Evolutionary conservation across 176 grass and related monocot species (phyloP).

Genomic region (Pharus latifolius): DNA sequence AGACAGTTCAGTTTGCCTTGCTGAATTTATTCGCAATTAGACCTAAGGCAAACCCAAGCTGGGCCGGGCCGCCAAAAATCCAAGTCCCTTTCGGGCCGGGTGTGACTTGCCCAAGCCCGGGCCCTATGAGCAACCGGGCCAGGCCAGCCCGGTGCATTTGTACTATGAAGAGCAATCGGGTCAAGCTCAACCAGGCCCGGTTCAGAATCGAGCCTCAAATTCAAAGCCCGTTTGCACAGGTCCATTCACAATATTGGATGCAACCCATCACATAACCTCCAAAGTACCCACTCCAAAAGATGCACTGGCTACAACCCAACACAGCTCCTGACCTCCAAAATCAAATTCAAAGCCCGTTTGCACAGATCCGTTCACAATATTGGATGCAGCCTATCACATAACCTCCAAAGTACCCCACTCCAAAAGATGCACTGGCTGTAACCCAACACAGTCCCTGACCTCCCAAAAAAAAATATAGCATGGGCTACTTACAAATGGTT

Average conservation of each 20-base stretch:
- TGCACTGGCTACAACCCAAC: neutral
- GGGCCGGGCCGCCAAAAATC: too few relatives aligned
- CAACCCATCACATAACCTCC: neutral
- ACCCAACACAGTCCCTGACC: neutral
- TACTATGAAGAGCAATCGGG: too few relatives aligned
- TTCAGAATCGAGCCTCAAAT: too few relatives aligned
- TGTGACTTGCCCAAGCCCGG: too few relatives aligned
- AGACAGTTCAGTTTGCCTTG: neutral
- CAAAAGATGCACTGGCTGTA: neutral
- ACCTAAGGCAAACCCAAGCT: too few relatives aligned
- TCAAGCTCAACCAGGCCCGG: too few relatives aligned
- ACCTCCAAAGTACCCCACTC: neutral
- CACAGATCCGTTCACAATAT: too few relatives aligned
- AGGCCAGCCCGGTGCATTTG: too few relatives aligned
- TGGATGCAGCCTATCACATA: neutral
- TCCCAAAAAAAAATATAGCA: neutral
- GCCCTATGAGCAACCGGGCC: too few relatives aligned
- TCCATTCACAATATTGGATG: neutral
- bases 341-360: too few relatives aligned
- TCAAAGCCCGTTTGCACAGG: too few relatives aligned
- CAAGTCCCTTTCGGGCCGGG: too few relatives aligned
- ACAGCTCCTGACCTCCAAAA: constrained; percentile 13
- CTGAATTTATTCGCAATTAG: constrained; percentile 1
- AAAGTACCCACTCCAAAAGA: neutral
- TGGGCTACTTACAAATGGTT: neutral